Conservation (phyloP, 768 basidiomycete species). For the Leccinellum luteum region DNA sequence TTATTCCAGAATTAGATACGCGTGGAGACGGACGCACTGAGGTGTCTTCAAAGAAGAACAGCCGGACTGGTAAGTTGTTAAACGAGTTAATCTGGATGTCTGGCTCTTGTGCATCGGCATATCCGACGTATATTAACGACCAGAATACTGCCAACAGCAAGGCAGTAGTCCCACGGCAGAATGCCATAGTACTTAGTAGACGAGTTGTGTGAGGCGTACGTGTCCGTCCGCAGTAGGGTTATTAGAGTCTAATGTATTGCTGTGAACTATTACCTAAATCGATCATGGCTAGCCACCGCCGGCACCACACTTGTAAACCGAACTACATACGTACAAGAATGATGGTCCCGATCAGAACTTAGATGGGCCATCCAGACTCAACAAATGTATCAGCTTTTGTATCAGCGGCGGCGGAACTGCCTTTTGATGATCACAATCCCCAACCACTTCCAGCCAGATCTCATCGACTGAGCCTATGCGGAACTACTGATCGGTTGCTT, state of each 20-base stretch:
- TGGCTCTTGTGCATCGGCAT: slow-evolving; percentile 43
- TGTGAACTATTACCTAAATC: not conserved
- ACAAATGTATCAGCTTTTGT: too few species aligned
- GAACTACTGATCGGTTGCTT: too few species aligned
- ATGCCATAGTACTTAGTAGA: slow-evolving; percentile 27
- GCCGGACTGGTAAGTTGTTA: slow-evolving; percentile 64
- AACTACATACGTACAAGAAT: too few species aligned
- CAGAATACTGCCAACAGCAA: slow-evolving; percentile 25
- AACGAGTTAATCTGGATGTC: slow-evolving; percentile 52
- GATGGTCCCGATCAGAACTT: too few species aligned
- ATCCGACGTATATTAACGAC: slow-evolving; percentile 21
- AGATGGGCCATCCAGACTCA: too few species aligned
- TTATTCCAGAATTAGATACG: not conserved
- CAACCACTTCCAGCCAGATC: too few species aligned
- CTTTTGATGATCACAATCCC: too few species aligned
- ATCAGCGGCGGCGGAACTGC: too few species aligned
- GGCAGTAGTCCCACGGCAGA: slow-evolving; percentile 26
- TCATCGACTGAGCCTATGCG: too few species aligned
- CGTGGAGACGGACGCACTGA: slow-evolving; percentile 53
- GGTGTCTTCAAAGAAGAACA: slow-evolving; percentile 95
- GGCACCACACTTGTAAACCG: not conserved
- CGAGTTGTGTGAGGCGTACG: slow-evolving; percentile 11
- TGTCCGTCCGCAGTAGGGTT: slow-evolving; percentile 13
- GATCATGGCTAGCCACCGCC: too few species aligned
- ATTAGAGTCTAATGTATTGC: not conserved